Evolutionary conservation across 495 filamentous ascomycete species (phyloP).

Genomic region (Achaetomiella virescens): DNA sequence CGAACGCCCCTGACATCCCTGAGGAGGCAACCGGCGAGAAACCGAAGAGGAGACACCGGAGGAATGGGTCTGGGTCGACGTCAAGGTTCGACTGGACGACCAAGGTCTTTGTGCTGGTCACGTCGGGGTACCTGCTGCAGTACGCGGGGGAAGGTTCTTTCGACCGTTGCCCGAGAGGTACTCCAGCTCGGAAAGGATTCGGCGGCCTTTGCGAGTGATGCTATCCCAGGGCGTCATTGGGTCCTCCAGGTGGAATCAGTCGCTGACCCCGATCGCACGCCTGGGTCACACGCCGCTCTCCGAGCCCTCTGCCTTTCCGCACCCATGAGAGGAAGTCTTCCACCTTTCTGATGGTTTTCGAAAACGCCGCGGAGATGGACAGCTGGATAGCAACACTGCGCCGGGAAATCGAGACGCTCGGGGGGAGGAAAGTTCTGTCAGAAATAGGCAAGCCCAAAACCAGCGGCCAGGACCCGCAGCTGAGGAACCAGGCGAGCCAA

Average conservation of each 20-base stretch:
- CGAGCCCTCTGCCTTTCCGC: slow-evolving; percentile 64
- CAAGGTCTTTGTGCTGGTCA: slow-evolving; percentile 77
- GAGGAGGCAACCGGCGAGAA: slow-evolving; percentile 25
- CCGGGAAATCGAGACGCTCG: slow-evolving; percentile 61
- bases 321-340: slow-evolving; percentile 55
- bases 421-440: slow-evolving; percentile 59
- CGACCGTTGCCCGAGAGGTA: slow-evolving; percentile 78
- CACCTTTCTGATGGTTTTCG: slow-evolving; percentile 73
- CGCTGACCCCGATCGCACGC: slow-evolving; percentile 55
- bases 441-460: slow-evolving; percentile 48
- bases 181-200: slow-evolving; percentile 77
- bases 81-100: slow-evolving; percentile 68
- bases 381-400: slow-evolving; percentile 66
- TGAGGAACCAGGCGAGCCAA: slow-evolving; percentile 46
- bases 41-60: slow-evolving; percentile 41
- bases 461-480: slow-evolving; percentile 27
- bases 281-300: slow-evolving; percentile 53
- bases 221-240: slow-evolving; percentile 87
- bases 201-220: slow-evolving; percentile 88
- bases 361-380: slow-evolving; percentile 79
- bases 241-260: slow-evolving; percentile 85
- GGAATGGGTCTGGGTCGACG: slow-evolving; percentile 53
- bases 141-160: slow-evolving; percentile 75
- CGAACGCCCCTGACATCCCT: slow-evolving; percentile 19
- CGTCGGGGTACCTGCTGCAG: slow-evolving; percentile 79